phyloP scores from a whole-genome alignment of 2,329 filamentous ascomycete species.

The Fusarium incarnatum region DNA sequence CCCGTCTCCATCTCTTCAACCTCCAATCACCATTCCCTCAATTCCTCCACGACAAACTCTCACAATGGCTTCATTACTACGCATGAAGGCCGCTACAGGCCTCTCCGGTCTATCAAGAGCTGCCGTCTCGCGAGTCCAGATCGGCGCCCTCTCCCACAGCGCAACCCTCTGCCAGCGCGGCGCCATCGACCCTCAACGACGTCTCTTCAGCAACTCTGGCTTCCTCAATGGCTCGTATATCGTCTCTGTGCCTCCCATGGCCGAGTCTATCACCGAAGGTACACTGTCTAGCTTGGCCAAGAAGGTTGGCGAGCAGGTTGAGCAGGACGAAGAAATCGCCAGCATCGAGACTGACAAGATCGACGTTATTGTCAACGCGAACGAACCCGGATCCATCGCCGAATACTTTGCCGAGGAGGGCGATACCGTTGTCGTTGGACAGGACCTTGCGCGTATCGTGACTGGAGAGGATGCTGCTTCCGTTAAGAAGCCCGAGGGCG shows the following conservation, averaged over 20 bases:
- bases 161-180: constrained; percentile 39
- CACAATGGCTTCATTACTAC: constrained; percentile 42
- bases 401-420: constrained; percentile 50
- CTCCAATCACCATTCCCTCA: constrained; percentile 4
- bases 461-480: constrained; percentile 41
- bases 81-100: constrained; percentile 39
- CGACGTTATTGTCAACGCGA: constrained; percentile 48
- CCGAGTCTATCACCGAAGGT: constrained; percentile 51
- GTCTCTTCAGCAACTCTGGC: constrained; percentile 39
- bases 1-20: neutral
- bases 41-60: constrained; percentile 1
- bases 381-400: constrained; percentile 42
- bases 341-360: constrained; percentile 53
- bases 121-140: constrained; percentile 25
- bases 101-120: constrained; percentile 37
- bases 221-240: constrained; percentile 40
- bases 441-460: constrained; percentile 48
- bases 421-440: constrained; percentile 50
- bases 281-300: constrained; percentile 46
- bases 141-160: constrained; percentile 36
- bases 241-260: constrained; percentile 49
- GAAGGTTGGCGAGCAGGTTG: constrained; percentile 48
- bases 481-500: constrained; percentile 36
- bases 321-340: constrained; percentile 49
- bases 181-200: constrained; percentile 38